These are phyloP conservation scores for Limonium bicolor DNA, from an alignment of 148 eudicot genomes.

Conservation along the genomic window DNA sequence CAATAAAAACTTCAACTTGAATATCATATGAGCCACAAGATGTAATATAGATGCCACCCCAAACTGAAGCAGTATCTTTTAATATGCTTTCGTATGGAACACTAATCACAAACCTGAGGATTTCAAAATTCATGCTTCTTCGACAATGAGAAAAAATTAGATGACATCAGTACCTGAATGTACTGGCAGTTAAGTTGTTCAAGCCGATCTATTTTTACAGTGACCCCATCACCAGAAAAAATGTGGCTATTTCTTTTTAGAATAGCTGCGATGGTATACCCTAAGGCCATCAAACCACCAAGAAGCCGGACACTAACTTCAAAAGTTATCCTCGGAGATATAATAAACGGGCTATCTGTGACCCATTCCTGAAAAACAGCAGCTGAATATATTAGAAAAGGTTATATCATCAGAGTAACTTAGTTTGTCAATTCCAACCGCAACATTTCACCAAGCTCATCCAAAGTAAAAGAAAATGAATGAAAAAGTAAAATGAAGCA, in stretches of 20 bases:
- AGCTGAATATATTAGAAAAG: no score
- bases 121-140: no score
- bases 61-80: no score
- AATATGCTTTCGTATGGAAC: no score
- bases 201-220: conserved; percentile 85
- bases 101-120: no score
- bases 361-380: conserved; percentile 99
- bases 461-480: no score
- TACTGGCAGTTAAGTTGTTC: conserved; percentile 87
- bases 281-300: conserved; percentile 96
- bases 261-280: conserved; percentile 90
- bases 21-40: not conserved
- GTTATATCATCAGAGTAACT: no score
- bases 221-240: conserved; percentile 62
- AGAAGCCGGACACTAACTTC: conserved; percentile 98
- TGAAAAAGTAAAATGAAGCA: no score
- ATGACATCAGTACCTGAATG: conserved; percentile 60
- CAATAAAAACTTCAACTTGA: not conserved
- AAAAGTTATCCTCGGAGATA: conserved; percentile 93
- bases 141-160: not conserved
- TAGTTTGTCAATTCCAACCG: no score
- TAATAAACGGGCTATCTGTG: conserved; percentile 83
- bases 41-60: not conserved
- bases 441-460: no score
- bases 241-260: conserved; percentile 86